Evolutionary conservation across 2,329 filamentous ascomycete genomes (phyloP), one percentile per base, ranked within the genome.

Genomic region (Alternaria infectoria): DNA sequence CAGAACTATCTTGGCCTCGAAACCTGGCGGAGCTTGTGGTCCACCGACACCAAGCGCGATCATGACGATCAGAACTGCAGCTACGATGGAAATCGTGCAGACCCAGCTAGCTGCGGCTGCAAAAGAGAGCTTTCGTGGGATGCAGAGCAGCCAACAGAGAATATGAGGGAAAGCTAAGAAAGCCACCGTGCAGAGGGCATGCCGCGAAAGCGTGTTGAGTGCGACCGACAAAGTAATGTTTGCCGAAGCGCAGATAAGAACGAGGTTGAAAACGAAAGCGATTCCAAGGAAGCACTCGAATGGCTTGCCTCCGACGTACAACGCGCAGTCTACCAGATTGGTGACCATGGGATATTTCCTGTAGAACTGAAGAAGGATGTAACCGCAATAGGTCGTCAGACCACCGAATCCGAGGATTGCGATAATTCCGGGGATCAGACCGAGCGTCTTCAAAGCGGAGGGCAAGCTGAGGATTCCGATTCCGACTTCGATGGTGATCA

Each of bases 11-110:
- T 45, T 46, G 13, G 70, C 68, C 8, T 75, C 65, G 54, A 74
- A 75, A n/a, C 72, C 68, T 8, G 72, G 72, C 17, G 73, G 73
- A 4, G 71, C 72, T 54, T 79, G 78, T 5, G 82, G 81, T 36
- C 81, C 79, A 44, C 77, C 72, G 26, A 90, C 76, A 2, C 88
- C 89, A 3, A 90, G 86, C 3, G 85, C 88, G 68, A 91, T 85
- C 82, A 92, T 91, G 66, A 89, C 89, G 72, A 91, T 86, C 57
- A 89, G 81, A 46, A 92, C 89, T 15, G 90, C 89, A 4, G 84
- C 73, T 19, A 88, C 75, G 65, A 92, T 91, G 56, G 88, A 90
- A 26, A 85, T 82, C 66, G 74, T 74, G 58, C 72, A 86, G 79
- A 91, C 44, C 83, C 83, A 68, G 87, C 83, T 10, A 88, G 90